Evolutionary conservation across 495 filamentous ascomycete species (phyloP), one percentile per base, ranked within the genome.

Genomic region (Tuber microsphaerosporum): DNA sequence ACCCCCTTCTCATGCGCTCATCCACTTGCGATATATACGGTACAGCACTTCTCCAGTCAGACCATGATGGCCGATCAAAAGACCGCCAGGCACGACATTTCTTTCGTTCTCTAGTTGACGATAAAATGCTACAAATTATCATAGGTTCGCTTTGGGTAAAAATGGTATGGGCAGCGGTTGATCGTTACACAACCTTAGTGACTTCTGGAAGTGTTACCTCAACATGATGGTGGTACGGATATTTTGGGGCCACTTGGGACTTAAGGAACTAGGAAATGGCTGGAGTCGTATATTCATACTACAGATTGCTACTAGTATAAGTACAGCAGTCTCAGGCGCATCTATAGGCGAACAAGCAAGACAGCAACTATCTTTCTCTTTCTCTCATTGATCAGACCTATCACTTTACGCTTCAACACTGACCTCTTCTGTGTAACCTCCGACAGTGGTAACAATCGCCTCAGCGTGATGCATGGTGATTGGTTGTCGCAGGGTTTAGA

Each of bases 1-100:
- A 61, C 51, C 31, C 26, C 51, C 51, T 61, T 61, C 51, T 31
- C 51, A n/a, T 61, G 51, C 3, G 51, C 51, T n/a, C 51, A 61
- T n/a, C 51, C 51, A 61, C n/a, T 61, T 16, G 51, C 51, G 51
- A 61, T 61, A 61, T 61, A 61, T 61, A 61, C n/a, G n/a, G 22
- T n/a, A 56, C 48, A 10, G 48, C 48, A 12, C 10, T 61, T 26
- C n/a, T 31, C 51, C 51, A 31, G 51, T 31, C 51, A n/a, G 9
- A 61, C 26, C n/a, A 14, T 61, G 51, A 61, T 61, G n/a, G n/a
- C 51, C 51, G 51, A 26, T 61, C 26, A 31, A 61, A 14, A 31
- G 51, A 61, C 51, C 3, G 51, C 26, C 16, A 61, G 51, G 51
- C 51, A 22, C n/a, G n/a, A 16, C 51, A n/a, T 61, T 31, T 61